Evolutionary conservation across 345 rosid species (phyloP).

Genomic region (Arabis hirsuta): DNA sequence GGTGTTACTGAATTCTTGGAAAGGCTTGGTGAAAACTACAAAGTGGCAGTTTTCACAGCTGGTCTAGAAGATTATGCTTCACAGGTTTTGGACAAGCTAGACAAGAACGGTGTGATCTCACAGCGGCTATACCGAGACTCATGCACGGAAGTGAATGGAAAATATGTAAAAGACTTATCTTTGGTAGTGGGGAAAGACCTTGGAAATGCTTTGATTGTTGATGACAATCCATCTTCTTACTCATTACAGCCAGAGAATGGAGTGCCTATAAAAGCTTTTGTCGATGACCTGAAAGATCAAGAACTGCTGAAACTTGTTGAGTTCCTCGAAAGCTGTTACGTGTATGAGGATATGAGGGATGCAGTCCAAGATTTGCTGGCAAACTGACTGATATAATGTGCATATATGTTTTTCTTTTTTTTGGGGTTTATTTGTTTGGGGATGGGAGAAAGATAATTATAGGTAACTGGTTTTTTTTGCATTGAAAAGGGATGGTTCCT

Average conservation of each 20-base stretch:
- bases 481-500: constrained; percentile 16
- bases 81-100: constrained; percentile 69
- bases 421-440: background rate
- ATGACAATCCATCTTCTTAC: constrained; percentile 82
- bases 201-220: constrained; percentile 63
- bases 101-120: constrained; percentile 56
- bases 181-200: constrained; percentile 66
- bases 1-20: constrained; percentile 74
- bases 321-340: constrained; percentile 57
- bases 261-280: constrained; percentile 66
- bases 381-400: constrained; percentile 13
- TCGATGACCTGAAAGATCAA: constrained; percentile 56
- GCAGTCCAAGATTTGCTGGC: constrained; percentile 56
- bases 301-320: constrained; percentile 58
- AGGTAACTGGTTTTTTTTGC: constrained; percentile 24
- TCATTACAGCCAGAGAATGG: constrained; percentile 77
- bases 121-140: constrained; percentile 80
- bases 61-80: constrained; percentile 81
- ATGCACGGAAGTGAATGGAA: constrained; percentile 70
- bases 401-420: constrained; percentile 5
- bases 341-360: constrained; percentile 68
- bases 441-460: constrained; percentile 2
- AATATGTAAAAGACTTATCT: constrained; percentile 76
- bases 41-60: constrained; percentile 81
- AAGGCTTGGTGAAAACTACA: constrained; percentile 54